Evolutionary conservation across 768 basidiomycete genomes (phyloP), one percentile per base, ranked within the genome.

Genomic region (Leccinellum rugosiceps): DNA sequence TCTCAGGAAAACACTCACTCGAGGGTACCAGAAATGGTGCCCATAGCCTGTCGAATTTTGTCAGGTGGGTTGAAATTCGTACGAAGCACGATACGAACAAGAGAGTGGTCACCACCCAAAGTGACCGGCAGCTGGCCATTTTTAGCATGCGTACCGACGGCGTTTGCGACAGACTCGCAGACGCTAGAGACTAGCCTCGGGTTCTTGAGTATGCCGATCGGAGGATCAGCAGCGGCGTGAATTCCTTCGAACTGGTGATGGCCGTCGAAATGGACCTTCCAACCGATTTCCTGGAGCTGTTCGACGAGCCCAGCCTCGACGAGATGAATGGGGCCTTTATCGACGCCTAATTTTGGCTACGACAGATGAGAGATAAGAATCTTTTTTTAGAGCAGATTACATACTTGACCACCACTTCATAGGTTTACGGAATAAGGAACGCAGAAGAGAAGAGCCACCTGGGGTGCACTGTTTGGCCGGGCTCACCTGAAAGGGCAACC

Each of bases 401-500:
- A 32, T n/a, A 73, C 70, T 70, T 72, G 72, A 23, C 70, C 72
- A 43, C 70, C 72, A 11, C 70, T 72, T 49, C 8, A 35, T 13
- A 43, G 34, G 49, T 49, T 65, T 63, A 60, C 58, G 60, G 52
- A 50, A 63, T 57, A 23, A 60, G 46, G 9, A 45, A 19, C 31
- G 26, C 49, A 50, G 32, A 4, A 51, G 15, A 23, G 31, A 58
- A 55, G 52, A 15, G 10, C 15, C 4, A 21, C n/a, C 5, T 21
- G 9, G 1, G 8, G 19, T 17, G n/a, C 19, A 50, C 3, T 14
- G 41, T 28, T 7, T 31, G 23, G 30, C 10, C 31, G 38, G 15
- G 76, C 84, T 70, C 66, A 92, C 94, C 90, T 93, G 81, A 97
- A 97, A 15, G 95, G 95, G 76, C 94, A 97, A 26, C 92, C 94